These are phyloP conservation scores for Colletotrichum sp. DNA, from an alignment of 2,329 filamentous ascomycete genomes.

Conservation along the genomic window DNA sequence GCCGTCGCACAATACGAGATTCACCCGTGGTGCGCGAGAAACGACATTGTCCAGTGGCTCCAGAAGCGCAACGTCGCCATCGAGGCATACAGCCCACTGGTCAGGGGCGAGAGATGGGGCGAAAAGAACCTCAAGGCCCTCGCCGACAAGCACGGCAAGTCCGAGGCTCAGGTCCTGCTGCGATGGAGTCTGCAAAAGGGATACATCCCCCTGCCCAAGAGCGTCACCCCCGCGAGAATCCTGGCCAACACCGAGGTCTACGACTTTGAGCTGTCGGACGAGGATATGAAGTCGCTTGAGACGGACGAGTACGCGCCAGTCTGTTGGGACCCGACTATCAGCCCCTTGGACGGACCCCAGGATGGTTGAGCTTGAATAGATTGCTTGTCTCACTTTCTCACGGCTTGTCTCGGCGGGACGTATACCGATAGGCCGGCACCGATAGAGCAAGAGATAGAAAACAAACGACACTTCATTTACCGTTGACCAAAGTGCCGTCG, in stretches of 20 bases:
- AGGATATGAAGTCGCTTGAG: constrained; percentile 55
- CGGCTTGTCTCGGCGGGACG: background rate
- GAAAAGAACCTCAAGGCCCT: constrained; percentile 70
- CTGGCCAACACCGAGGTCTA: constrained; percentile 64
- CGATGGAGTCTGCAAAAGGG: constrained; percentile 85
- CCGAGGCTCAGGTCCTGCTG: constrained; percentile 77
- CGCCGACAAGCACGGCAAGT: constrained; percentile 74
- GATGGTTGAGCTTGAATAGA: background rate
- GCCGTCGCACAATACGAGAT: constrained; percentile 89
- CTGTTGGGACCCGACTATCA: constrained; percentile 61
- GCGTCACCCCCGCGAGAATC: constrained; percentile 71
- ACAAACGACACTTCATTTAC: background rate
- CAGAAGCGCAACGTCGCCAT: constrained; percentile 64
- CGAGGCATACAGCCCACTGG: constrained; percentile 68
- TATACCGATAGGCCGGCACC: background rate
- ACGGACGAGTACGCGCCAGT: constrained; percentile 59
- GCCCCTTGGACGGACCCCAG: constrained; percentile 43
- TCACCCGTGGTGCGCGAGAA: constrained; percentile 85
- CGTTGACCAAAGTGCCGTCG: background rate
- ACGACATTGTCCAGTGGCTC: constrained; percentile 82
- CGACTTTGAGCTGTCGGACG: constrained; percentile 60
- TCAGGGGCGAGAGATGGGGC: constrained; percentile 72
- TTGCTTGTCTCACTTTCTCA: background rate
- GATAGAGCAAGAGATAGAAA: background rate
- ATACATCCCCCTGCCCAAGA: constrained; percentile 76